Base-by-base conservation (phyloP, 2,329 filamentous ascomycete genomes). In the Geosmithia flava region DNA sequence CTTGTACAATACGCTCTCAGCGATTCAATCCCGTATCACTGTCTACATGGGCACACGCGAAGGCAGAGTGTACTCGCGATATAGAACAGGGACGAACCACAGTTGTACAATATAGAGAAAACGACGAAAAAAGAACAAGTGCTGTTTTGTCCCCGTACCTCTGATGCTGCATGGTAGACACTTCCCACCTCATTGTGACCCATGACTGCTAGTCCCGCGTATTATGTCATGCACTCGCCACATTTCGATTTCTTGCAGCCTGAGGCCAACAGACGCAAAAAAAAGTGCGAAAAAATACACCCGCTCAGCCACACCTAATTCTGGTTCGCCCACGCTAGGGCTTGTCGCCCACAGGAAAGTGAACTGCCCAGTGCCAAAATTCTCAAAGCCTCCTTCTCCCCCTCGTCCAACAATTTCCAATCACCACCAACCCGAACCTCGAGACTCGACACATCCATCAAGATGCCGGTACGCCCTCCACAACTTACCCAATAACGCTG, bases 381-480 rank as follows among this genome's bases (percentile, higher is more conserved):
- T 61, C 55, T 56, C 57, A 54, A 55, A 52, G 52, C n/a, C 23
- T 20, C 23, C 41, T 27, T 46, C 54, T 55, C 54, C 55, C 59
- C 58, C 59, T 58, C 53, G 54, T 54, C 56, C 52, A 56, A 58
- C 55, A 56, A 59, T 59, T 59, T 57, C 33, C 10, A 61, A 64
- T 52, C 58, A 59, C 30, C 47, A 59, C 27, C 41, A 33, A 44
- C n/a, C 40, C 40, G 23, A 58, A 65, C 39, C 15, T 17, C 29
- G 49, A 56, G 59, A 62, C 58, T 65, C 58, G 63, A 65, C 59
- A 62, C 58, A 64, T 60, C 56, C 62, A 59, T 56, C 63, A 68
- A 63, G 58, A 68, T 68, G 66, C 63, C 66, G 61, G 66, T 68
- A 68, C 55, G 66, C 52, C 30, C 47, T 53, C 48, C 50, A 47